Evolutionary conservation across 495 filamentous ascomycete species (phyloP).

Genomic region (Tuber brumale): DNA sequence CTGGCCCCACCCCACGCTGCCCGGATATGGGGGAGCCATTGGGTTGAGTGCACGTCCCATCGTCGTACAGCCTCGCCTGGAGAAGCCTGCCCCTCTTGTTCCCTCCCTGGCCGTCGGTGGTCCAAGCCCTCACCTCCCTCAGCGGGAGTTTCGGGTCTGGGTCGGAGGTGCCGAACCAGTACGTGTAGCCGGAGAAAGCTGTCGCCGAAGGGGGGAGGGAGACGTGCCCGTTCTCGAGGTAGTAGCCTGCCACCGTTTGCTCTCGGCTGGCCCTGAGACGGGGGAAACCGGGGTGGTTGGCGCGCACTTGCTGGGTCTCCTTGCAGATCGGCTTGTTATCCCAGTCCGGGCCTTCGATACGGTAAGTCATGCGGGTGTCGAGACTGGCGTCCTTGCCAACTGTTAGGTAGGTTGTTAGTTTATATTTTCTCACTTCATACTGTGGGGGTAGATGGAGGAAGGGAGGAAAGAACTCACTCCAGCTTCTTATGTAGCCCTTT

Average conservation of each 20-base stretch:
- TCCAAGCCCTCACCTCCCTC: conserved; percentile 23
- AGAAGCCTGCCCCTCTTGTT: conserved; percentile 16
- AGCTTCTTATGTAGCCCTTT: not conserved
- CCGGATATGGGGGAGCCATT: conserved; percentile 17
- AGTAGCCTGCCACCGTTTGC: conserved; percentile 23
- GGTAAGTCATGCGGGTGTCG: not conserved
- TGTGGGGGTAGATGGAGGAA: not conserved
- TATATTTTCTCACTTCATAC: not conserved
- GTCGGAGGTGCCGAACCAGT: conserved; percentile 34
- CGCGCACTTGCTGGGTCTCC: conserved; percentile 13
- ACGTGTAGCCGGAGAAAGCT: conserved; percentile 18
- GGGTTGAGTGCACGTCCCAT: conserved; percentile 25
- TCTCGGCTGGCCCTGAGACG: conserved; percentile 24
- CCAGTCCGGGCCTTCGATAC: not conserved
- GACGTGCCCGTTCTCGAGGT: conserved; percentile 32
- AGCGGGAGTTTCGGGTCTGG: conserved; percentile 4
- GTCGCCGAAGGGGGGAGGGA: conserved; percentile 8
- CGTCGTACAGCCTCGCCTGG: conserved; percentile 17
- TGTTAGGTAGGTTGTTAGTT: not conserved
- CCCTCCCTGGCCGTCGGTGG: conserved; percentile 9
- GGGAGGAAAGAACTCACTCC: not conserved
- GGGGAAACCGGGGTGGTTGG: conserved; percentile 12
- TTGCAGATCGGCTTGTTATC: conserved; percentile 14
- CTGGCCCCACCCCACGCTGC: conserved; percentile 17
- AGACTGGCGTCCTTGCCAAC: not conserved